Base-by-base conservation (phyloP, 192 early-diverging fungal species). In the Coemansia sp. region DNA sequence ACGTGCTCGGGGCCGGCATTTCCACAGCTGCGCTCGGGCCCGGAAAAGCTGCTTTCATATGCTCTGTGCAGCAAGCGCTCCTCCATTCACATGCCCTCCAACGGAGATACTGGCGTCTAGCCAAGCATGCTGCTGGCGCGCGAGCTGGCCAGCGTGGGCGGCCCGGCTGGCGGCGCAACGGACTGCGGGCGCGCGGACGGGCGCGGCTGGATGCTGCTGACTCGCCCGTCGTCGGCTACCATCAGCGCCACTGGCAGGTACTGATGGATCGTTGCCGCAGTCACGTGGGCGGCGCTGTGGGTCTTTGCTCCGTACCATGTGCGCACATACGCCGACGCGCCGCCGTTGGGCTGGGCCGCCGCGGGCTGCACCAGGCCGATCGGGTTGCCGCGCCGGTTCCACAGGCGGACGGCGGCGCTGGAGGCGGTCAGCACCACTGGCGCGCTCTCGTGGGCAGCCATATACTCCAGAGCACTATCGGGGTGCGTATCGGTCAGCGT, bases 161-260 rank as follows among this genome's bases (percentile, higher is more conserved):
- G 42, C 19, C 38, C n/a, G n/a, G n/a, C n/a, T n/a, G n/a, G n/a
- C n/a, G n/a, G n/a, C n/a, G n/a, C n/a, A n/a, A n/a, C n/a, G n/a
- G n/a, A n/a, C n/a, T n/a, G n/a, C n/a, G n/a, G n/a, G 28, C 14
- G 23, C 3, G 25, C n/a, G 12, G 13, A 12, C 13, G 41, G 47
- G 49, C 25, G 27, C 10, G 69, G 62, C 57, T 60, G 61, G n/a
- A 73, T 65, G 33, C 51, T 54, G 44, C 69, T 65, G 20, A 73
- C 63, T 2, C 62, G 48, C 5, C 69, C 69, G 17, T 73, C 69
- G 20, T 65, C 58, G 19, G 46, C 38, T 9, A 65, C 69, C 49
- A 73, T 61, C 42, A 65, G 31, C n/a, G 64, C 71, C 10, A 67
- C 49, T 0, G 71, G 64, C 38, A 75, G 34, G 26, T 56, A 75